phyloP scores from a whole-genome alignment of 805 yeast genomes.

The Hermanozyma aechmeae region DNA sequence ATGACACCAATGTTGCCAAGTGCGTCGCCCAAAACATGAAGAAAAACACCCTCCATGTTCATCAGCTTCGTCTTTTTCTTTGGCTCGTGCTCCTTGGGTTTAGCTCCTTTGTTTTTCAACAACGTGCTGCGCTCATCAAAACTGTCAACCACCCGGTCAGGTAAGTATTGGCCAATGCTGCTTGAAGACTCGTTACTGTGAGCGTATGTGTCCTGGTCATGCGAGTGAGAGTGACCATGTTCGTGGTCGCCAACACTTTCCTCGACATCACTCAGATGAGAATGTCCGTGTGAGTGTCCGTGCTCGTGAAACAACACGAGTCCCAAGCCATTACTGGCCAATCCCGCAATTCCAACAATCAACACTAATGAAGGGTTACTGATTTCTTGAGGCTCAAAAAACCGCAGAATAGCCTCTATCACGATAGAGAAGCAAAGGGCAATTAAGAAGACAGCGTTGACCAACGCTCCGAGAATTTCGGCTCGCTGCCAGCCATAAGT shows the following conservation, averaged over 20 bases:
- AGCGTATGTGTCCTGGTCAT: constrained; percentile 8
- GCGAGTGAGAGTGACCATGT: constrained; percentile 29
- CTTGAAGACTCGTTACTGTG: constrained; percentile 15
- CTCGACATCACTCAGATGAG: too few relatives aligned
- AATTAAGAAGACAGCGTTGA: constrained; percentile 85
- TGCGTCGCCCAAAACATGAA: constrained; percentile 95
- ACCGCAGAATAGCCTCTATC: constrained; percentile 87
- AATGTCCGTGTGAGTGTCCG: constrained; percentile 40
- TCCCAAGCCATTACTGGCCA: constrained; percentile 75
- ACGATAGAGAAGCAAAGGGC: constrained; percentile 89
- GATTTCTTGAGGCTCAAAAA: constrained; percentile 70
- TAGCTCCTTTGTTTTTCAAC: constrained; percentile 11
- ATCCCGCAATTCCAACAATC: constrained; percentile 76
- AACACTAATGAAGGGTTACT: constrained; percentile 77
- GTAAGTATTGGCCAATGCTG: constrained; percentile 30
- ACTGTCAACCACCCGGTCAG: constrained; percentile 37
- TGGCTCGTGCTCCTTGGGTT: constrained; percentile 7
- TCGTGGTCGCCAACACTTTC: too few relatives aligned
- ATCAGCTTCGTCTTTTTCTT: constrained; percentile 45
- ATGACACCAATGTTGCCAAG: constrained; percentile 93
- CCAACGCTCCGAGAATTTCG: constrained; percentile 88
- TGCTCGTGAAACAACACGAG: constrained; percentile 79
- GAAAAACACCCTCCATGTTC: constrained; percentile 94
- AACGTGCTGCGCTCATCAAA: constrained; percentile 30
- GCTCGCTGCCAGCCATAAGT: constrained; percentile 99